Conservation (phyloP, 352 stramenopile species). For the Globisporangium carolinianum region DNA sequence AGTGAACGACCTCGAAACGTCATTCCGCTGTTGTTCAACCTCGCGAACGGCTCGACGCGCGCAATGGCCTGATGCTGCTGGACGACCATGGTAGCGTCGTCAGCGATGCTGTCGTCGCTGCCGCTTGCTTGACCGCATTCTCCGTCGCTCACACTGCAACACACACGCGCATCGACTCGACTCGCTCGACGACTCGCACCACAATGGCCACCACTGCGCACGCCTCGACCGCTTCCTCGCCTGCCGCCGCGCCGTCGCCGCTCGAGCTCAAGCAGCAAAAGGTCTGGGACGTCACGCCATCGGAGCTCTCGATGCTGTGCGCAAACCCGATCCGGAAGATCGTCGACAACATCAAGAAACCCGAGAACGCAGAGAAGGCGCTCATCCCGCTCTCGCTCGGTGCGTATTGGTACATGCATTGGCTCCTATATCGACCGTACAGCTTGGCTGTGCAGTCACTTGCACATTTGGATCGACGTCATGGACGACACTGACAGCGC, state of each 20-base stretch:
- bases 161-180: neutral
- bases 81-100: neutral
- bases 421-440: neutral
- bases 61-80: neutral
- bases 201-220: conserved; percentile 40
- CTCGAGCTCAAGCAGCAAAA: conserved; percentile 39
- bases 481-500: neutral
- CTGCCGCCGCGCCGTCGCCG: conserved; percentile 11
- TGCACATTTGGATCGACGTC: neutral
- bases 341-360: conserved; percentile 93
- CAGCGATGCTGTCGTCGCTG: neutral
- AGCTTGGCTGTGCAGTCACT: too few relatives aligned
- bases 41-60: neutral
- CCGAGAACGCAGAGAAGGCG: conserved; percentile 78
- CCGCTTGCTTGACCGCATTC: neutral
- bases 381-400: conserved; percentile 91
- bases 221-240: conserved; percentile 5
- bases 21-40: conserved; percentile 1
- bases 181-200: neutral
- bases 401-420: conserved; percentile 18
- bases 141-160: conserved; percentile 6
- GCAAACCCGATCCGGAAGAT: conserved; percentile 93
- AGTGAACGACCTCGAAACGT: neutral
- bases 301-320: conserved; percentile 58
- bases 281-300: conserved; percentile 61